Percentiles rank a stretch among this genome's conserved stretches.
These are phyloP conservation scores for Fusarium circinatum DNA, from an alignment of 2,329 filamentous ascomycete species.

Conservation along the genomic window DNA sequence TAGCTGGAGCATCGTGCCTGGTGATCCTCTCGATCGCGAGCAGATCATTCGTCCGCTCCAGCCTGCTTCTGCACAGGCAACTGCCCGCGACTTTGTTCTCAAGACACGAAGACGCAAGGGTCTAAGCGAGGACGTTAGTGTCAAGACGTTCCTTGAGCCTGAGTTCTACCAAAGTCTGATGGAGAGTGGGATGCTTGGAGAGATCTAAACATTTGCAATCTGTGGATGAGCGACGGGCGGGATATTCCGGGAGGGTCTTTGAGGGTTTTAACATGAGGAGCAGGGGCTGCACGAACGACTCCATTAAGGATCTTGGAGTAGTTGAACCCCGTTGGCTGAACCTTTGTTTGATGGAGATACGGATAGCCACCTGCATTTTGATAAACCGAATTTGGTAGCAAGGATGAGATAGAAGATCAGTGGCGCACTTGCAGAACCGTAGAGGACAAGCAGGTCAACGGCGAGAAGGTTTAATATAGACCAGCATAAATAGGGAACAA, in stretches of 20 bases:
- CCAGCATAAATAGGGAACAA: slow-evolving; percentile 20
- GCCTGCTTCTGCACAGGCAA: slow-evolving; percentile 86
- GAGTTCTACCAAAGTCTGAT: slow-evolving; percentile 90
- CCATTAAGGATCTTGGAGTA: slow-evolving; percentile 14
- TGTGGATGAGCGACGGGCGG: neutral
- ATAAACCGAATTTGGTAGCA: slow-evolving; percentile 27
- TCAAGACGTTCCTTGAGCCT: slow-evolving; percentile 95
- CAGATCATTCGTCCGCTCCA: slow-evolving; percentile 85
- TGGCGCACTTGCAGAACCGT: slow-evolving; percentile 8
- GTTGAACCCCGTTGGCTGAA: slow-evolving; percentile 20
- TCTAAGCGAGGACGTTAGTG: slow-evolving; percentile 91
- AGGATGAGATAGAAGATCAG: slow-evolving; percentile 23
- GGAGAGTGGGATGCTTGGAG: slow-evolving; percentile 86
- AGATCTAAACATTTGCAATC: slow-evolving; percentile 43
- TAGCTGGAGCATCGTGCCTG: slow-evolving; percentile 94
- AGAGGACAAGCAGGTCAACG: slow-evolving; percentile 3
- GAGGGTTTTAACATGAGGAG: slow-evolving; percentile 2
- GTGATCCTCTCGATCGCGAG: slow-evolving; percentile 91
- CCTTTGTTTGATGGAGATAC: slow-evolving; percentile 25
- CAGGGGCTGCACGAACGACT: slow-evolving; percentile 22
- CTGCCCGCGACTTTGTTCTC: slow-evolving; percentile 93
- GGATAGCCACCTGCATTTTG: slow-evolving; percentile 28
- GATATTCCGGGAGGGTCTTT: neutral
- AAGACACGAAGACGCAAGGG: slow-evolving; percentile 96
- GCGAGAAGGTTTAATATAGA: slow-evolving; percentile 23